Evolutionary conservation across 768 basidiomycete species (phyloP).

Genomic region (Phylloporus sp.): DNA sequence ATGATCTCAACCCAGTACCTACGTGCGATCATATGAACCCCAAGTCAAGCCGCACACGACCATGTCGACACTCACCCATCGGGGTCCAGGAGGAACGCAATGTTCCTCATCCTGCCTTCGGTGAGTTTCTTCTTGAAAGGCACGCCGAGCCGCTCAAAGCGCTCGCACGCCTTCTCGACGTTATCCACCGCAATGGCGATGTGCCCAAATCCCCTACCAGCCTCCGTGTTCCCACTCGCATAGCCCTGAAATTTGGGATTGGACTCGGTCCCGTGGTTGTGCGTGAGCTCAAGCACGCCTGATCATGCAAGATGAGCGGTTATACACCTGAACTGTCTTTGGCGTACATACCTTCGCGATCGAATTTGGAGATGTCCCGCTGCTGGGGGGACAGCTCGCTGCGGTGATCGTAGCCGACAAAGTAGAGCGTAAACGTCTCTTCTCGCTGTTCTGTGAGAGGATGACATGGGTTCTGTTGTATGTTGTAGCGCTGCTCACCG

Average conservation of each 20-base stretch:
- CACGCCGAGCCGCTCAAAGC: conserved; percentile 78
- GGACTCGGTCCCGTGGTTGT: conserved; percentile 88
- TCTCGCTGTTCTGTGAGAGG: conserved; percentile 45
- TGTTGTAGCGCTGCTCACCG: conserved; percentile 31
- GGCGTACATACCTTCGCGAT: conserved; percentile 59
- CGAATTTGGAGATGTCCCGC: conserved; percentile 43
- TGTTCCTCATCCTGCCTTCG: conserved; percentile 83
- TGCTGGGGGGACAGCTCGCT: conserved; percentile 49
- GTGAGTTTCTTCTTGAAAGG: conserved; percentile 82
- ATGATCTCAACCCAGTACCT: conserved; percentile 65
- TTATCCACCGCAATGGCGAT: conserved; percentile 84
- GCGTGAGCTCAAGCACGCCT: conserved; percentile 82
- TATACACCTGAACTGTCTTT: not conserved
- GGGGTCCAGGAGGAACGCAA: conserved; percentile 83
- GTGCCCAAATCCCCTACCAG: conserved; percentile 78
- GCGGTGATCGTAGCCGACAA: conserved; percentile 74
- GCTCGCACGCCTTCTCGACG: conserved; percentile 75
- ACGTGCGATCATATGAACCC: no score
- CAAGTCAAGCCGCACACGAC: no score
- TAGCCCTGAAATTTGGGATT: conserved; percentile 80
- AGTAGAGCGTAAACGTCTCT: conserved; percentile 75
- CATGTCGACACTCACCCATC: conserved; percentile 55
- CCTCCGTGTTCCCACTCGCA: conserved; percentile 80
- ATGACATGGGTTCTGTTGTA: conserved; percentile 1
- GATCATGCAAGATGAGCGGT: not conserved